Base-by-base conservation (phyloP, 192 early-diverging fungal species). In the Gryganskiella cystojenkinii region DNA sequence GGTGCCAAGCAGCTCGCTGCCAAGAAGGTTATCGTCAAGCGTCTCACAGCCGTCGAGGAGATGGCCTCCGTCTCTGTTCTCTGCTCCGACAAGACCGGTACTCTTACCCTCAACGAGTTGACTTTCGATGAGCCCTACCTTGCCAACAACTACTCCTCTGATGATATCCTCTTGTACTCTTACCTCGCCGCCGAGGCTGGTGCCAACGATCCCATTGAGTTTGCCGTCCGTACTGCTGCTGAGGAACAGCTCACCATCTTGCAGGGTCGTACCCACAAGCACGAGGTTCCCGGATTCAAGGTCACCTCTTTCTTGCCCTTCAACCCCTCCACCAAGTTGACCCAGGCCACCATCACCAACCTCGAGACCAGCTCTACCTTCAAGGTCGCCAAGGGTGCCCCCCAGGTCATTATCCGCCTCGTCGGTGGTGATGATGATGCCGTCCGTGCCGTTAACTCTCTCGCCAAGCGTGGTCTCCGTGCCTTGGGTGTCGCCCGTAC, bases 301-400 rank as follows among this genome's bases (percentile, higher is more conserved):
- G 90, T 94, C 53, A 92, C 88, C 55, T 88, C 86, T 17, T 96
- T 96, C 87, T 85, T 93, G 52, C 95, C 95, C 24, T 96, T 96
- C 89, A 95, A 95, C 81, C 94, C 95, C 25, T 86, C 86, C 4
- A 89, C 91, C 64, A 96, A 96, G 85, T 84, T 93, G 80, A 95
- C 93, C 35, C 92, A 94, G 81, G 93, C 92, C 51, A 95, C 90
- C 11, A 89, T 95, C 61, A 87, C 83, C 58, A 83, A 95, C 65
- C 70, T 88, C 63, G 79, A 86, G 14, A 91, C 90, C 42, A 87
- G 81, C 51, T 85, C 92, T 71, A 81, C 87, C 52, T 96, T 98
- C 87, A 90, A 92, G 74, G 90, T 90, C 53, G 93, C 95, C 74
- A 98, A 98, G 86, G 96, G 96, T 69, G 96, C 96, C 27, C 95